Conservation (phyloP, 1,284 basidiomycete species). For the Ceratobasidium papillatum region DNA sequence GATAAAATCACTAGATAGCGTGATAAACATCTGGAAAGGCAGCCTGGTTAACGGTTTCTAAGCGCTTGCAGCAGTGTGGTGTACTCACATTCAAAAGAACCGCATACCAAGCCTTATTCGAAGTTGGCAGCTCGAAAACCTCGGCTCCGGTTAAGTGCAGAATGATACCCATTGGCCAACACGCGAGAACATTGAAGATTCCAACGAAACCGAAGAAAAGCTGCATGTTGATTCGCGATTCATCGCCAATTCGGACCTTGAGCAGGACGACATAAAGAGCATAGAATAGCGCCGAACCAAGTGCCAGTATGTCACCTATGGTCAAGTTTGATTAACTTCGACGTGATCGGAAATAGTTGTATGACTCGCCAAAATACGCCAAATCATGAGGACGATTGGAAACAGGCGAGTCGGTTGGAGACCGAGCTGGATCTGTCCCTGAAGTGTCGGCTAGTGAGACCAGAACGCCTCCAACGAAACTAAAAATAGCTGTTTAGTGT, state of each 20-base stretch:
- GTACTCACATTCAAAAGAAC: constrained; percentile 77
- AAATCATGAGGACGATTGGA: constrained; percentile 43
- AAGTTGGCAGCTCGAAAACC: constrained; percentile 75
- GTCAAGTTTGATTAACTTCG: constrained; percentile 43
- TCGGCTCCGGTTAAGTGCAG: constrained; percentile 84
- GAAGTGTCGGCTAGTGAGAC: constrained; percentile 84
- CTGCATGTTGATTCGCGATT: constrained; percentile 91
- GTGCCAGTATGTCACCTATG: constrained; percentile 80
- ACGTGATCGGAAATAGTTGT: constrained; percentile 27
- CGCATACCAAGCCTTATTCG: constrained; percentile 65
- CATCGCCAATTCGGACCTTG: constrained; percentile 84
- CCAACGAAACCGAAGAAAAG: constrained; percentile 95
- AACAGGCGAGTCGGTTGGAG: constrained; percentile 37
- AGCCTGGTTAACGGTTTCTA: background rate
- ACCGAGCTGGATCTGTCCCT: constrained; percentile 44
- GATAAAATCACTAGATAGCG: constrained; percentile 83
- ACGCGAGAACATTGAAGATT: constrained; percentile 82
- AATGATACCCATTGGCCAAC: constrained; percentile 84
- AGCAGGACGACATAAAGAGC: constrained; percentile 92
- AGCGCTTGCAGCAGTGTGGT: background rate
- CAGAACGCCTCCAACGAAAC: constrained; percentile 85
- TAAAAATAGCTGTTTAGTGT: constrained; percentile 49
- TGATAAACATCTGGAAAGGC: constrained; percentile 77
- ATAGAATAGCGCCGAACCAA: constrained; percentile 87
- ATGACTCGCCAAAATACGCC: constrained; percentile 41